phyloP scores from a whole-genome alignment of 73 alveolate genomes.

The Breviolum minutum region DNA sequence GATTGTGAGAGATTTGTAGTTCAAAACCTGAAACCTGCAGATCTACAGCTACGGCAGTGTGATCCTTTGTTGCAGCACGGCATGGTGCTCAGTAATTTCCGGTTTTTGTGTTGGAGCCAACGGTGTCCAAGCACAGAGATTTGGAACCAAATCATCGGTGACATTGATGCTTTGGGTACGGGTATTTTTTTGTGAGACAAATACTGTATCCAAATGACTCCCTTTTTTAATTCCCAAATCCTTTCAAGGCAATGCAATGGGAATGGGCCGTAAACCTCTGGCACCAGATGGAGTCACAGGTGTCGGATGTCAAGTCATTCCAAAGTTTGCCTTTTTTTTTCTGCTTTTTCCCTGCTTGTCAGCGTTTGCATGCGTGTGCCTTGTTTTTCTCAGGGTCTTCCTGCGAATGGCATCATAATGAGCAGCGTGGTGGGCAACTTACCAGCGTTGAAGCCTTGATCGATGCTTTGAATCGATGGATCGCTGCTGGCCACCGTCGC shows the following conservation, averaged over 20 bases:
- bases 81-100: not conserved
- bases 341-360: not conserved
- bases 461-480: not conserved
- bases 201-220: no score
- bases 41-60: constrained; percentile 49
- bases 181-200: no score
- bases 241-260: constrained; percentile 79
- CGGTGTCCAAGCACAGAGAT: not conserved
- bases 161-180: no score
- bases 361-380: not conserved
- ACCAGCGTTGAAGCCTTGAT: not conserved
- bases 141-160: no score
- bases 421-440: constrained; percentile 57
- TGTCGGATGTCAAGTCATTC: not conserved
- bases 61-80: constrained; percentile 30
- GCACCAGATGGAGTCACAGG: constrained; percentile 82
- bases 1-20: not conserved
- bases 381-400: not conserved
- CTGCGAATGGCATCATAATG: constrained; percentile 44
- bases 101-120: not conserved
- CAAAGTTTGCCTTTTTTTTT: no score
- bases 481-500: not conserved
- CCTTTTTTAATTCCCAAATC: not conserved
- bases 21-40: not conserved
- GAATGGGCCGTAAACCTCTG: constrained; percentile 88